These are phyloP conservation scores for Venturia oleaginea DNA, from an alignment of 2,329 filamentous ascomycete species.

Conservation along the genomic window DNA sequence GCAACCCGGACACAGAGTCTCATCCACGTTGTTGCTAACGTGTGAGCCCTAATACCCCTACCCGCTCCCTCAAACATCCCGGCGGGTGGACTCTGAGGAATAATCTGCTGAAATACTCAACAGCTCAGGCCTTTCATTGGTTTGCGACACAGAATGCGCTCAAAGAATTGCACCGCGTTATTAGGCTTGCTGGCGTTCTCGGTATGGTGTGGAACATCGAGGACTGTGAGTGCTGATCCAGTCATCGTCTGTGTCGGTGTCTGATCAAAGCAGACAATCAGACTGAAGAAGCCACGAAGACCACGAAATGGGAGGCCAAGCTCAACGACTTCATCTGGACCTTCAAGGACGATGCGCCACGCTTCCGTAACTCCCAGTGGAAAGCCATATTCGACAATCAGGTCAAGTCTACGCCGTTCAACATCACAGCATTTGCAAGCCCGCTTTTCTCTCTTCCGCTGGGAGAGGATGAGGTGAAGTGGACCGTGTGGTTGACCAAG, in stretches of 20 bases:
- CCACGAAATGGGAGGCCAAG: conserved; percentile 47
- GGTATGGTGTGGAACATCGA: conserved; percentile 68
- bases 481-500: conserved; percentile 48
- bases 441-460: conserved; percentile 55
- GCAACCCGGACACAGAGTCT: neutral
- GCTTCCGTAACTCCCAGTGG: conserved; percentile 60
- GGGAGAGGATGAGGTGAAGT: conserved; percentile 46
- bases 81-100: neutral
- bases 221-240: conserved; percentile 45
- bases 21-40: neutral
- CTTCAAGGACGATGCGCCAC: conserved; percentile 46
- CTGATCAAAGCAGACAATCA: conserved; percentile 45
- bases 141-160: conserved; percentile 57
- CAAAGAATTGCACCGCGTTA: conserved; percentile 55
- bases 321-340: conserved; percentile 52
- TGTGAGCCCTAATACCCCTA: neutral
- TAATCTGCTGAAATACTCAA: conserved; percentile 7
- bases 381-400: conserved; percentile 54
- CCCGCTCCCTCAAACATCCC: neutral
- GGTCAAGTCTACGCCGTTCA: conserved; percentile 39
- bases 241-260: conserved; percentile 2
- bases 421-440: conserved; percentile 29
- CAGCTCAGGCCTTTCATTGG: conserved; percentile 38
- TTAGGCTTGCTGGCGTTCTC: conserved; percentile 51
- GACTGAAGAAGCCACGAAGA: conserved; percentile 45